A percentile compares a stretch with the other conserved stretches of the same genome.
phyloP scores from a whole-genome alignment of 179 eudicot species.

The Beta macrorhiza region DNA sequence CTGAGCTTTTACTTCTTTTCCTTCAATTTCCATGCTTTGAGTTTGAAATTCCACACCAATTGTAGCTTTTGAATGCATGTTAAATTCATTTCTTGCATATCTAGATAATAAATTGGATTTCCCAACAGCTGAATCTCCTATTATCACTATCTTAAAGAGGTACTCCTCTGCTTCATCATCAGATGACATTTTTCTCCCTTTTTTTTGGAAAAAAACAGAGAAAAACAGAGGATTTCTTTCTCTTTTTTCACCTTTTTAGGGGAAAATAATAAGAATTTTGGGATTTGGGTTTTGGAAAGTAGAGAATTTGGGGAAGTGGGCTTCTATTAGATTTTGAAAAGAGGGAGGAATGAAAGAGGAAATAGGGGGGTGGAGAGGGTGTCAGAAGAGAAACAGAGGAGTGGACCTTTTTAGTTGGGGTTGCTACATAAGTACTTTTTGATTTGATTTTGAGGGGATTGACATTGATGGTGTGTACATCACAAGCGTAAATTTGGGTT shows the following conservation, averaged over 20 bases:
- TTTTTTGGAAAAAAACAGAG: not conserved
- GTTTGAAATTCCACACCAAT: constrained; percentile 47
- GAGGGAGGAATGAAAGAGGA: not conserved
- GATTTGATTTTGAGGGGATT: too few species aligned
- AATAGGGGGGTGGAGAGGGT: constrained; percentile 19
- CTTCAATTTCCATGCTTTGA: constrained; percentile 41
- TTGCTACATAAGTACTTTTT: not conserved
- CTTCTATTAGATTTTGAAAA: constrained; percentile 17
- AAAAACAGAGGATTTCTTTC: too few species aligned
- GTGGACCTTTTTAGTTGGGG: constrained; percentile 20
- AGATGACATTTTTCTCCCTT: constrained; percentile 31
- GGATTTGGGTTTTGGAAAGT: constrained; percentile 34
- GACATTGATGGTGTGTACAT: too few species aligned
- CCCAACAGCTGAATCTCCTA: constrained; percentile 42
- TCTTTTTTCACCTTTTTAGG: not conserved
- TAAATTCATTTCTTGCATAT: constrained; percentile 42
- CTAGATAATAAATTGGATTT: constrained; percentile 38
- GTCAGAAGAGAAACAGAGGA: constrained; percentile 14
- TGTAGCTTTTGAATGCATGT: constrained; percentile 39
- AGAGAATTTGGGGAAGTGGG: constrained; percentile 29
- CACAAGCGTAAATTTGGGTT: too few species aligned
- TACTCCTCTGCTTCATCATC: constrained; percentile 48
- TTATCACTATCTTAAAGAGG: constrained; percentile 43
- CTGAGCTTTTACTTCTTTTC: constrained; percentile 46
- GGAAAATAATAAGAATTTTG: constrained; percentile 26